Evolutionary conservation across 192 early-diverging fungal species (phyloP).

Genomic region (Chytriomyces hyalinus): DNA sequence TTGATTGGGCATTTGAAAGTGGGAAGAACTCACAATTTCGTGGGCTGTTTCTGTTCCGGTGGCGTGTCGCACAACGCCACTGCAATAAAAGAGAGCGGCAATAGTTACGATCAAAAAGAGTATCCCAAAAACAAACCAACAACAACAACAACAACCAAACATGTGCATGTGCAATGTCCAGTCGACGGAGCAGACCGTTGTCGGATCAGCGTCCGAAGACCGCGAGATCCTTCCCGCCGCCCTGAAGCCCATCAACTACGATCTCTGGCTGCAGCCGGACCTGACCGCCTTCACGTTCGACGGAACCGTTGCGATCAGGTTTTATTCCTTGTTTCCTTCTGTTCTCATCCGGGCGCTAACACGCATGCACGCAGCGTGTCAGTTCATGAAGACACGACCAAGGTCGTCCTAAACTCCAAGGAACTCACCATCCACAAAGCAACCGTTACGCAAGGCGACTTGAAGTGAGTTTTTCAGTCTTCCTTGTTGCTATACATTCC

Average conservation of each 20-base stretch:
- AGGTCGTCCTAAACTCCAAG: slow-evolving; percentile 21
- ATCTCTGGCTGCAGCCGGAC: neutral
- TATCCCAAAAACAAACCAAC: neutral
- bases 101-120: neutral
- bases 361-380: neutral
- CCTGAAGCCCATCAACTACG: neutral
- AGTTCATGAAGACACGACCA: neutral
- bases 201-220: slow-evolving; percentile 2
- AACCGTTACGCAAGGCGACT: neutral
- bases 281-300: slow-evolving; percentile 71
- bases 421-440: slow-evolving; percentile 17
- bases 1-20: too few species aligned
- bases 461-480: slow-evolving; percentile 7
- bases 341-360: neutral
- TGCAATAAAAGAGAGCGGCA: too few species aligned
- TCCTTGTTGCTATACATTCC: neutral
- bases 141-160: neutral
- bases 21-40: too few species aligned
- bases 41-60: too few species aligned
- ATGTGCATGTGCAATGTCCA: slow-evolving; percentile 33
- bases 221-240: neutral
- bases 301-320: slow-evolving; percentile 77
- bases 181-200: neutral
- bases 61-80: too few species aligned
- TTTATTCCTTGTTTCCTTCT: slow-evolving; percentile 22